These are phyloP conservation scores for Cryptococcus jaspeensis DNA, from an alignment of 1,284 basidiomycete genomes.

Conservation along the genomic window DNA sequence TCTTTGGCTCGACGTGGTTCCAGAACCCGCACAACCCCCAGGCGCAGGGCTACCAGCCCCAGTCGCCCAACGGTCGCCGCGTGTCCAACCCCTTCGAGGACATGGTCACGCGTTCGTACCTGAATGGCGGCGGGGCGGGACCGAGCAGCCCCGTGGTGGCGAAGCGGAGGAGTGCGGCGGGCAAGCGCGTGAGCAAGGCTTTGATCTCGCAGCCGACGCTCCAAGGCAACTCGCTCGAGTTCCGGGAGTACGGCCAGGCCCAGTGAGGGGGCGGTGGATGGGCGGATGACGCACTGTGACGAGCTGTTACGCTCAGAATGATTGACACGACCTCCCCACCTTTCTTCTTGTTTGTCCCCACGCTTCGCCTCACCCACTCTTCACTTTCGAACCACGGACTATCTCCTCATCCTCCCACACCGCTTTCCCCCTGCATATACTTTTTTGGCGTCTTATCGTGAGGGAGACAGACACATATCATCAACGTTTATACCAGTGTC, in stretches of 20 bases:
- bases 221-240: slow-evolving; percentile 51
- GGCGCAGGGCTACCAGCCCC: not conserved
- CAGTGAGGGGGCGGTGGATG: not conserved
- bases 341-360: too few relatives aligned
- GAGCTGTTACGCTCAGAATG: not conserved
- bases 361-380: too few relatives aligned
- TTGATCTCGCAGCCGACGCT: slow-evolving; percentile 50
- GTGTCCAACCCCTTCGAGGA: slow-evolving; percentile 51
- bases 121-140: slow-evolving; percentile 9
- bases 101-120: slow-evolving; percentile 42
- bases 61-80: slow-evolving; percentile 1
- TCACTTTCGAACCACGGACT: too few relatives aligned
- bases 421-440: too few relatives aligned
- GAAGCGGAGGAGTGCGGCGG: slow-evolving; percentile 23
- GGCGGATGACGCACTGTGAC: slow-evolving; percentile 1
- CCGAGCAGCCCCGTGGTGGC: slow-evolving; percentile 5
- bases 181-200: slow-evolving; percentile 43
- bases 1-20: slow-evolving; percentile 28
- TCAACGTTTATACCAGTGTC: too few relatives aligned
- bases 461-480: too few relatives aligned
- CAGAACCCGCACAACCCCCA: slow-evolving; percentile 15
- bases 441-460: too few relatives aligned
- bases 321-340: not conserved
- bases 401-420: too few relatives aligned
- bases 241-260: slow-evolving; percentile 35